Conservation (phyloP, 192 early-diverging fungal genomes). For the Gamsiella multidivaricata region DNA sequence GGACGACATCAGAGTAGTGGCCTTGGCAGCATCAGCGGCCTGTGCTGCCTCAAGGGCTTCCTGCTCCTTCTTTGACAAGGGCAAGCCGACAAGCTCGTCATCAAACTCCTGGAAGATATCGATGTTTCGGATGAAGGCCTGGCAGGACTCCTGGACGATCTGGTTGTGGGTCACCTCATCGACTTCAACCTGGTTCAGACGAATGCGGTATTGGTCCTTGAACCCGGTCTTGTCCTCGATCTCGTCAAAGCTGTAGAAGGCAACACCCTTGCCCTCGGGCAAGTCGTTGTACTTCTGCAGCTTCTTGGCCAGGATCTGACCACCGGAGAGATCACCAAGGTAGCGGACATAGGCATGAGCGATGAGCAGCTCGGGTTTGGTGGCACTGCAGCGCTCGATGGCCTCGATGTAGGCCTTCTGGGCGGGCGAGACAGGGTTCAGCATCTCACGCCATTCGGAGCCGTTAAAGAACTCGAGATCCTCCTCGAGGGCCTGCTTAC, state of each 20-base stretch:
- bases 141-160: constrained; percentile 42
- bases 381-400: constrained; percentile 51
- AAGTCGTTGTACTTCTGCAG: constrained; percentile 59
- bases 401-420: constrained; percentile 60
- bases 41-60: constrained; percentile 29
- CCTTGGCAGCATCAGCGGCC: constrained; percentile 10
- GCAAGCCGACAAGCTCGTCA: constrained; percentile 36
- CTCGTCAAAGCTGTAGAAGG: constrained; percentile 63
- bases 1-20: constrained; percentile 11
- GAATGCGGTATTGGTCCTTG: constrained; percentile 60
- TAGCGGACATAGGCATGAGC: constrained; percentile 68
- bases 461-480: constrained; percentile 65
- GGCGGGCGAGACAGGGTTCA: constrained; percentile 59
- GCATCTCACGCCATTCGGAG: constrained; percentile 35
- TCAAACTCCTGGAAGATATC: constrained; percentile 55
- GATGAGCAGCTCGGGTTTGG: constrained; percentile 62
- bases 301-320: constrained; percentile 64
- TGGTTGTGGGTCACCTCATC: constrained; percentile 35
- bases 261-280: constrained; percentile 58
- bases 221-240: constrained; percentile 61
- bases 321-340: constrained; percentile 67
- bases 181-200: constrained; percentile 60
- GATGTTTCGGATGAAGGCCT: constrained; percentile 46
- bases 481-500: constrained; percentile 51
- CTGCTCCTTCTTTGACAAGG: constrained; percentile 40